Percentiles rank a stretch among this genome's conserved stretches.
These are phyloP conservation scores for Pleurotus citrinopileatus DNA, from an alignment of 768 basidiomycete genomes.

Conservation along the genomic window DNA sequence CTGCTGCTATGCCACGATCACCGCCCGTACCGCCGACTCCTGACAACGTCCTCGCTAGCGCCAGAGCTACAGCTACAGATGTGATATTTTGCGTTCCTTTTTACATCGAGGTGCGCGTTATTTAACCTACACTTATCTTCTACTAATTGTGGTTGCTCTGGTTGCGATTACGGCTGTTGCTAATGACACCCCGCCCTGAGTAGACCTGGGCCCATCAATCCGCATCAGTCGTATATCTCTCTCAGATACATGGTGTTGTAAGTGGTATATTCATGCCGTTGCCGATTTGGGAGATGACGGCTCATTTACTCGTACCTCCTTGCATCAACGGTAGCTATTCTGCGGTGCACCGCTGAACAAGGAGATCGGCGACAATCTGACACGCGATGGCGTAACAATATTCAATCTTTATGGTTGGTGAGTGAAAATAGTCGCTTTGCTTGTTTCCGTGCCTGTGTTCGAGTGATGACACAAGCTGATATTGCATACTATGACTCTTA, in stretches of 20 bases:
- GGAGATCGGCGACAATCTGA: constrained; percentile 30
- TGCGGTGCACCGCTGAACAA: constrained; percentile 34
- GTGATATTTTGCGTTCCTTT: constrained; percentile 24
- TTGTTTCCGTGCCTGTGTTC: background rate
- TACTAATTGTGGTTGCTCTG: too few species aligned
- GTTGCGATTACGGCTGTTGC: background rate
- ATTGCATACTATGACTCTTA: background rate
- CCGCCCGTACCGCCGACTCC: constrained; percentile 23
- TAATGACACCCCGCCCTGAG: background rate
- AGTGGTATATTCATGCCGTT: background rate
- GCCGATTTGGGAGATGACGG: background rate
- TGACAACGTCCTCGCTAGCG: constrained; percentile 18
- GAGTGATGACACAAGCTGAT: background rate
- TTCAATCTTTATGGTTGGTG: constrained; percentile 31
- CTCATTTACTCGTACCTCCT: background rate
- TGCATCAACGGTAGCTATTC: constrained; percentile 31
- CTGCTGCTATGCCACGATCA: constrained; percentile 21
- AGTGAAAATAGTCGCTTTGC: constrained; percentile 11
- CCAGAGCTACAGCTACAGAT: constrained; percentile 19
- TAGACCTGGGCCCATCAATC: constrained; percentile 26
- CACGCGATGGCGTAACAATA: constrained; percentile 28
- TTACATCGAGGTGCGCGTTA: constrained; percentile 25
- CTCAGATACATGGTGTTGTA: constrained; percentile 6
- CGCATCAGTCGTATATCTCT: constrained; percentile 17
- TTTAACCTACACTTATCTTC: too few species aligned